phyloP scores from a whole-genome alignment of 768 basidiomycete genomes.

The Boletales sp. region DNA sequence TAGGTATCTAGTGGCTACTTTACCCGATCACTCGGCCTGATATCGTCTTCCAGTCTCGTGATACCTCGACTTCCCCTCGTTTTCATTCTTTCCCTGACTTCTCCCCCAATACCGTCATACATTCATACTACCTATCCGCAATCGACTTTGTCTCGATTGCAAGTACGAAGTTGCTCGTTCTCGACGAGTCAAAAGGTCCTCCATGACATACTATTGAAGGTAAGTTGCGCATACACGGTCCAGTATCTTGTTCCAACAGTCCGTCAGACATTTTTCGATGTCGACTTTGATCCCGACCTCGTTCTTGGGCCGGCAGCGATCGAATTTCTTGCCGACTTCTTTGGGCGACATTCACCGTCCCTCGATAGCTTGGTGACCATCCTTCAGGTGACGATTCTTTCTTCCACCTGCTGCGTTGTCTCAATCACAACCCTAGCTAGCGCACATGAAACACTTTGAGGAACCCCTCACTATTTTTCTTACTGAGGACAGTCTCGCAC shows the following conservation, averaged over 20 bases:
- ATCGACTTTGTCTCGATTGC: constrained; percentile 54
- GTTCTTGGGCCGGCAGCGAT: constrained; percentile 58
- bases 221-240: constrained; percentile 21
- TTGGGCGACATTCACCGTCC: constrained; percentile 52
- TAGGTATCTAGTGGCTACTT: constrained; percentile 42
- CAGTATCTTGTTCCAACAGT: not conserved
- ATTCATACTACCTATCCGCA: constrained; percentile 59
- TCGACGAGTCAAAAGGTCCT: constrained; percentile 48
- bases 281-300: constrained; percentile 55
- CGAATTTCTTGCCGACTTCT: constrained; percentile 56
- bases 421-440: constrained; percentile 39
- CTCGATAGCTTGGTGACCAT: constrained; percentile 54
- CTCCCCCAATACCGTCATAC: constrained; percentile 53
- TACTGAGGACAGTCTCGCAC: constrained; percentile 6
- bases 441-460: constrained; percentile 67
- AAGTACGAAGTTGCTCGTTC: constrained; percentile 48
- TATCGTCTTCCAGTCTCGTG: constrained; percentile 39
- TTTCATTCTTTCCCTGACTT: constrained; percentile 60
- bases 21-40: not conserved
- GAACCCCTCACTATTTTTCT: constrained; percentile 48
- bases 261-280: constrained; percentile 61
- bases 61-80: constrained; percentile 55
- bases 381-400: constrained; percentile 49
- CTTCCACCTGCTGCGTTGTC: not conserved
- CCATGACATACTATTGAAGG: constrained; percentile 54